A percentile compares a stretch with the other conserved stretches of the same genome.
Conservation (phyloP, 352 stramenopile species). For the Peronospora farinosa region DNA sequence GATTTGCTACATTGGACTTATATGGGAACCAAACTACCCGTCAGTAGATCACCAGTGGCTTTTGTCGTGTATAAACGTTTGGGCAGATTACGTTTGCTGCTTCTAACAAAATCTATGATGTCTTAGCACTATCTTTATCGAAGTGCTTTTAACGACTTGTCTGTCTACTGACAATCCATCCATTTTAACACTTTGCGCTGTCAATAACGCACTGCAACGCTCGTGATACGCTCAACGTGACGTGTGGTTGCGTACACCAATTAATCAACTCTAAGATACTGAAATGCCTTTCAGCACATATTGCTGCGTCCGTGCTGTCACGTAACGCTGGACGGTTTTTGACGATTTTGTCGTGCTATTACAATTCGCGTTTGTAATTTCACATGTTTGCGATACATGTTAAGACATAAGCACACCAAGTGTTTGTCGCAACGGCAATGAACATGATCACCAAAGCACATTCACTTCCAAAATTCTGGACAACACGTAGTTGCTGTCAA, state of each 20-base stretch:
- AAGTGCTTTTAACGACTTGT: too few relatives aligned
- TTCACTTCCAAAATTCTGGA: slow-evolving; percentile 30
- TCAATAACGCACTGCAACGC: slow-evolving; percentile 44
- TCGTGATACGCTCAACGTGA: slow-evolving; percentile 47
- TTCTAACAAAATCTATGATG: too few relatives aligned
- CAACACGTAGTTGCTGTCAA: slow-evolving; percentile 52
- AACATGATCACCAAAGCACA: slow-evolving; percentile 57
- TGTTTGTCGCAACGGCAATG: slow-evolving; percentile 41
- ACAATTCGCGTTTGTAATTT: slow-evolving; percentile 56
- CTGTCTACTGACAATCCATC: too few relatives aligned
- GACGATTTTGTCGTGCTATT: slow-evolving; percentile 70
- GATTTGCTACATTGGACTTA: slow-evolving; percentile 21
- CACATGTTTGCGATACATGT: slow-evolving; percentile 19
- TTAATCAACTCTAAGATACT: slow-evolving; percentile 55
- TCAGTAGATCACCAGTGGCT: slow-evolving; percentile 28
- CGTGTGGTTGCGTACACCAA: slow-evolving; percentile 38
- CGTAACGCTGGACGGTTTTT: slow-evolving; percentile 62
- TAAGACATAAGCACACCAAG: slow-evolving; percentile 4
- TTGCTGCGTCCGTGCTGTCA: slow-evolving; percentile 5
- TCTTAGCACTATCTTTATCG: too few relatives aligned
- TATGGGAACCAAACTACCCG: background rate
- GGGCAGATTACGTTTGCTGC: too few relatives aligned
- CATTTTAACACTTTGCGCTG: slow-evolving; percentile 40
- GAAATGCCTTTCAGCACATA: slow-evolving; percentile 15
- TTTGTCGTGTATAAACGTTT: slow-evolving; percentile 9